Base-by-base conservation (phyloP, 495 filamentous ascomycete species). In the Xylaria cubensis region DNA sequence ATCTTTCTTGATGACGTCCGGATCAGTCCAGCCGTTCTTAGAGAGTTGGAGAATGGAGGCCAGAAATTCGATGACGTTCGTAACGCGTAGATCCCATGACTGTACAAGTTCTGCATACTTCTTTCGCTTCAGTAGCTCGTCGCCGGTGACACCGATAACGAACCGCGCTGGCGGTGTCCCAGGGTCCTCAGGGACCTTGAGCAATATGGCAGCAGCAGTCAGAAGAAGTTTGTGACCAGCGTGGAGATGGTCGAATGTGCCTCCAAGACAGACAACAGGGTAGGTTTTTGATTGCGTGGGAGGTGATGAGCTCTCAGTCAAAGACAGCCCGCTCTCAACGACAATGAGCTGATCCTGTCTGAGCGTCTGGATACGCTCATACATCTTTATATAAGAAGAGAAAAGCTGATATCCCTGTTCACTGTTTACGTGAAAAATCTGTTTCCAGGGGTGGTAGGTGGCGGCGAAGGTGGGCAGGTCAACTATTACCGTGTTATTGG, bases 231-330 rank as follows among this genome's bases (percentile, higher is more conserved):
- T 98, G 84, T 99, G 96, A n/a, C 96, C 96, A 36, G 93, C 88
- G 78, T 98, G 96, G 48, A 99, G 88, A 81, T 98, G 93, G 81
- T 99, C 96, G 79, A 98, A 99, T 4, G 96, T 98, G 24, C 96
- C 96, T 53, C 95, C 96, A 42, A 98, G 90, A n/a, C 89, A 90
- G 42, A 97, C 92, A 5, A 81, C 77, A 15, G 78, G 65, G 66
- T 84, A 80, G 17, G 76, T 72, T 3, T 61, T 56, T 1, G 82
- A 79, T 41, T 75, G 78, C 2, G 73, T 56, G 32, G 74, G 46
- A 2, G 71, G 34, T 2, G 32, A 34, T 70, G n/a, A 26, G 48
- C 61, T 51, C 53, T 71, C 65, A 36, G 76, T 72, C 67, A 88
- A 65, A 29, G 80, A 81, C 42, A 89, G 70, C 1, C 87, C 87